phyloP scores from a whole-genome alignment of 83 land plant genomes.

The Isoetes engelmannii region DNA sequence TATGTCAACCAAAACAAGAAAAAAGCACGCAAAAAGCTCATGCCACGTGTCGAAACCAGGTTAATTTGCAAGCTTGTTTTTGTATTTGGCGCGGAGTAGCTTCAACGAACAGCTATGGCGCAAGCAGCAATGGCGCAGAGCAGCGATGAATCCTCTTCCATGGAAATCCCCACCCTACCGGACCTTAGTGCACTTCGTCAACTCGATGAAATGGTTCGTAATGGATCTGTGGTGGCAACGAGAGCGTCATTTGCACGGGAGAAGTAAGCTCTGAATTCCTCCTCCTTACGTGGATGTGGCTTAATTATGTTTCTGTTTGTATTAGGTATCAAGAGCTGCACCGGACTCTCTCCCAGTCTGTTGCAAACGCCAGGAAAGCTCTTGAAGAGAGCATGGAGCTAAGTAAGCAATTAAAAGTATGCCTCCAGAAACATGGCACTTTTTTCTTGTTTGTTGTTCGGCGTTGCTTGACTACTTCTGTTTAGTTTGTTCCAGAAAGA shows the following conservation, averaged over 20 bases:
- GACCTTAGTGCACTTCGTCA: conserved; percentile 4
- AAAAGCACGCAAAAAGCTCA: too few relatives aligned
- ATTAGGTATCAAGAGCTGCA: not conserved
- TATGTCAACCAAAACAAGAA: too few relatives aligned
- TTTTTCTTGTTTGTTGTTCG: not conserved
- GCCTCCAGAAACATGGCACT: not conserved
- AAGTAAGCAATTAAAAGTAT: not conserved
- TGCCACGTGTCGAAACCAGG: too few relatives aligned
- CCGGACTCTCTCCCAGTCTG: not conserved
- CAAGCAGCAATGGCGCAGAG: too few relatives aligned
- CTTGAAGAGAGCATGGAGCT: conserved; percentile 8
- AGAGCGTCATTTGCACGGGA: conserved; percentile 14
- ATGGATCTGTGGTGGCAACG: conserved; percentile 2
- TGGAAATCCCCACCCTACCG: not conserved
- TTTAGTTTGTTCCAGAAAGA: conserved; percentile 1
- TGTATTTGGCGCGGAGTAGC: too few relatives aligned
- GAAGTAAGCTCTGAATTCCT: conserved; percentile 9
- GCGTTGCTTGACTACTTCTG: not conserved
- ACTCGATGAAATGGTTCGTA: conserved; percentile 22
- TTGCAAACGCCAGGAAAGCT: conserved; percentile 6
- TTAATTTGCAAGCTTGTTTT: too few relatives aligned
- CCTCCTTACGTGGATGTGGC: not conserved
- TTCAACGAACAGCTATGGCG: too few relatives aligned
- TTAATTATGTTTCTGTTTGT: not conserved
- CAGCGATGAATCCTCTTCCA: too few relatives aligned